Base-by-base conservation (phyloP, 768 basidiomycete genomes). In the Hemileccinum rubropunctum region DNA sequence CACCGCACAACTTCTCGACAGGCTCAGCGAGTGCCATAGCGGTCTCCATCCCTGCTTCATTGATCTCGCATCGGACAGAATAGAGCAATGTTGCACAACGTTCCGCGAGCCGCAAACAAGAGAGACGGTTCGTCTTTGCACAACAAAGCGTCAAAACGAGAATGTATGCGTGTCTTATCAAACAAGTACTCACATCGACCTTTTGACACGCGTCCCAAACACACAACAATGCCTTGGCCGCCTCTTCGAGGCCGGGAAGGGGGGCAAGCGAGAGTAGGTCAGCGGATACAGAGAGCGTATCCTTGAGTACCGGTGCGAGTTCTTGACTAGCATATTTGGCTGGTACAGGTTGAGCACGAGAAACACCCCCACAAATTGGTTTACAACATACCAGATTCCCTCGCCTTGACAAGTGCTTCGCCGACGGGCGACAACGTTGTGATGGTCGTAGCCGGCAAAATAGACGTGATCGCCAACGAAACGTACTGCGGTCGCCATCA, bases 101-200 rank as follows among this genome's bases (percentile, higher is more conserved):
- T 56, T 87, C 81, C 0, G 85, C 86, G 8, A 91, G 73, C 10
- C 86, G 82, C 26, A 90, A 72, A 57, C 84, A 87, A 1, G 79
- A 77, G 12, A 84, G 68, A 15, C 84, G 75, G 53, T 90, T 88
- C 54, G 78, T 80, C 88, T 90, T 42, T 34, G 35, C 8, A 26
- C 10, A 41, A 4, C 5, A 42, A 30, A 3, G 4, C 1, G 6
- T 46, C 8, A 54, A 33, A 28, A 27, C 20, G 14, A 37, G 43
- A n/a, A 23, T 28, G 23, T 50, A 45, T 8, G 28, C 12, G 18
- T n/a, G 13, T 18, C 32, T 10, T 9, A 50, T 42, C 11, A 12
- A 32, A 32, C 7, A 5, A 26, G 20, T 1, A 70, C 82, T 58
- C 54, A 88, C 86, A 45, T 86, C 83, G 11, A 87, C 81, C 20